Evolutionary conservation across 2,329 filamentous ascomycete genomes (phyloP), one percentile per base, ranked within the genome.

Genomic region (Hymenoscyphus infarciens): DNA sequence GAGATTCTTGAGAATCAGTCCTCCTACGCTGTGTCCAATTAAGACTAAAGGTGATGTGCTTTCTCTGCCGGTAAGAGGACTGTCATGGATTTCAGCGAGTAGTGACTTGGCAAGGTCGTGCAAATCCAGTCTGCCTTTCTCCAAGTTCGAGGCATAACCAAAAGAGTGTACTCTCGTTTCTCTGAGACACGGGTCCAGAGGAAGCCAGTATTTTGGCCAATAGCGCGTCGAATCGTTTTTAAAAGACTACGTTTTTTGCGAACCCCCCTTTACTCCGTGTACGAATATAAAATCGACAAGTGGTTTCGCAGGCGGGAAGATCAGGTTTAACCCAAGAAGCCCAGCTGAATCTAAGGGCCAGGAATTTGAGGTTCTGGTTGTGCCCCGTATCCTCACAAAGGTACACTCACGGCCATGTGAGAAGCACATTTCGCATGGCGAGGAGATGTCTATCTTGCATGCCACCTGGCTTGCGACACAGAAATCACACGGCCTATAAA

Each of bases 11-110:
- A 76, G 71, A 0, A 76, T 72, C 1, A 76, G 61, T 1, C 67
- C 66, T 0, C 80, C 79, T 79, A 82, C 80, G 42, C 75, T 78
- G 64, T 82, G 80, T 1, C 71, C 77, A n/a, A 81, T 72, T 15
- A 81, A 71, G 3, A 81, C 74, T 19, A 81, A 75, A 1, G 72
- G 73, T 8, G 72, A 72, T 63, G 6, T 35, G 22, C 35, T 35
- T 11, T n/a, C 55, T 11, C 3, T 57, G 3, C 55, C 55, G 7
- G 38, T 19, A 22, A 25, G 13, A 15, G 56, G 56, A 13, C 11
- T 42, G 25, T 58, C 13, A 5, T 49, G 38, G 38, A 58, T 42
- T 27, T 35, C 19, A 4, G 19, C 13, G 13, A 73, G 52, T 2
- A 77, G 55, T 0, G 68, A 61, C 57, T 71, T 69, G 0, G 71